Conservation (phyloP, 225 moss, liverwort and hornwort genomes). For the Neckera pumila region DNA sequence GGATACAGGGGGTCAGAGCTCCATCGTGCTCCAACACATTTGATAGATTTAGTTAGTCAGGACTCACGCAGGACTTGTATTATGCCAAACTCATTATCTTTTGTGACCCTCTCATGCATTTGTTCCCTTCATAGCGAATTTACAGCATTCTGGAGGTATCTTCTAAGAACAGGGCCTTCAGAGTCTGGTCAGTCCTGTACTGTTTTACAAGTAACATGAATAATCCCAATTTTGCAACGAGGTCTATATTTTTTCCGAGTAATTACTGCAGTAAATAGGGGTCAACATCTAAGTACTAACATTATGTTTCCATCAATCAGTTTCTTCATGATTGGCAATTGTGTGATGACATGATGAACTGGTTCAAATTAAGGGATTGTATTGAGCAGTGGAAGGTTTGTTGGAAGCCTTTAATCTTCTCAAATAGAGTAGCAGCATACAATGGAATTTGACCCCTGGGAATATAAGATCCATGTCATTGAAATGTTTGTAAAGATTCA, state of each 20-base stretch:
- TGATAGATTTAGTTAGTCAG: neutral
- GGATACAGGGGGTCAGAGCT: neutral
- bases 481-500: too few relatives aligned
- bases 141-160: neutral
- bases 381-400: neutral
- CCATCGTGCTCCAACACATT: neutral
- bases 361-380: neutral
- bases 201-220: neutral
- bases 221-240: neutral
- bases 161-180: neutral
- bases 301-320: neutral
- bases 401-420: neutral
- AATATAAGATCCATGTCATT: neutral
- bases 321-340: neutral
- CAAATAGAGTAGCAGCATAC: neutral
- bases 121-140: neutral
- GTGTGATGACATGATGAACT: neutral
- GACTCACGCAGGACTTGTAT: neutral
- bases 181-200: neutral
- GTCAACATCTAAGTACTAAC: neutral
- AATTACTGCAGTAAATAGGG: neutral
- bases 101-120: neutral
- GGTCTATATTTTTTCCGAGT: neutral
- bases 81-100: neutral
- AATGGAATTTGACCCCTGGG: too few relatives aligned